Evolutionary conservation across 306 rosid species (phyloP).

Genomic region (Trifolium fragiferum): DNA sequence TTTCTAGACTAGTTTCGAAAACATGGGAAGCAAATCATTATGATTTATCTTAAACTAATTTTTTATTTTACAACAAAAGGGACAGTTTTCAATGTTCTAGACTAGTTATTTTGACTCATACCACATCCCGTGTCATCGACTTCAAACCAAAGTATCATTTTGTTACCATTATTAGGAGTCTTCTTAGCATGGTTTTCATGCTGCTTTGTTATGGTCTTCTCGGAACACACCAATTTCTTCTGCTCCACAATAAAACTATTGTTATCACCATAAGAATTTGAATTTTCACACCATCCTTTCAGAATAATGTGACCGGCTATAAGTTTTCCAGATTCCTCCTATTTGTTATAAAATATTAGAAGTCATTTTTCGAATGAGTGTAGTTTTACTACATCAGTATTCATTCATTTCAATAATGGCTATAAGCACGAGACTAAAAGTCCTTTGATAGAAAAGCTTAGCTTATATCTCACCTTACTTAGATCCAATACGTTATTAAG

Average conservation of each 20-base stretch:
- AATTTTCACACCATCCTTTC: slow-evolving; percentile 84
- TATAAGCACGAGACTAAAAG: not conserved
- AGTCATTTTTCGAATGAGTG: slow-evolving; percentile 27
- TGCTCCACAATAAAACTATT: slow-evolving; percentile 52
- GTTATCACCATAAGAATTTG: slow-evolving; percentile 50
- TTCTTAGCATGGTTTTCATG: slow-evolving; percentile 63
- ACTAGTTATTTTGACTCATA: slow-evolving; percentile 48
- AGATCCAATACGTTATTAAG: slow-evolving; percentile 94
- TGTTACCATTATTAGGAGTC: slow-evolving; percentile 62
- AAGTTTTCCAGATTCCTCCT: slow-evolving; percentile 99
- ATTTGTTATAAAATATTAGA: slow-evolving; percentile 33
- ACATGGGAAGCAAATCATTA: too few relatives aligned
- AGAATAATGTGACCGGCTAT: slow-evolving; percentile 93
- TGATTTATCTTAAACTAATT: not conserved
- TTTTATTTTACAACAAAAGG: slow-evolving; percentile 32
- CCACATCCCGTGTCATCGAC: slow-evolving; percentile 98
- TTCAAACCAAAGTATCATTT: slow-evolving; percentile 86
- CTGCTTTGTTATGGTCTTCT: slow-evolving; percentile 62
- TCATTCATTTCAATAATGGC: slow-evolving; percentile 23
- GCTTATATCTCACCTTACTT: slow-evolving; percentile 73
- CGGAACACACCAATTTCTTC: slow-evolving; percentile 59
- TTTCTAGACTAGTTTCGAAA: too few relatives aligned
- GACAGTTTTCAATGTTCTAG: slow-evolving; percentile 33
- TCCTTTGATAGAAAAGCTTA: slow-evolving; percentile 25
- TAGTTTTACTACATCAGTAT: not conserved